phyloP scores from a whole-genome alignment of 1,139 yeast species.

The Hanseniaspora gamundiae region DNA sequence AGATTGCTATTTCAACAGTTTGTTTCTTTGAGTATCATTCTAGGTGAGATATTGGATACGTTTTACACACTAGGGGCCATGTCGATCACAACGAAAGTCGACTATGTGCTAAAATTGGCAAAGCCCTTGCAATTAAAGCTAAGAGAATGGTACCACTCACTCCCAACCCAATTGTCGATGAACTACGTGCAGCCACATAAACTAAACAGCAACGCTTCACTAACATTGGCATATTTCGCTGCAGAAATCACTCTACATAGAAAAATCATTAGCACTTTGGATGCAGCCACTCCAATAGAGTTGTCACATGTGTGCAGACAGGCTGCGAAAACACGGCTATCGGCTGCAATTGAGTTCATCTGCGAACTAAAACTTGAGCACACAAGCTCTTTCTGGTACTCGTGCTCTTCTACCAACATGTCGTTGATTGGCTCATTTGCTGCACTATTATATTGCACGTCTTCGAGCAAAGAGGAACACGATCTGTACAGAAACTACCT shows the following conservation, averaged over 20 bases:
- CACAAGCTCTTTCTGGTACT: slow-evolving; percentile 80
- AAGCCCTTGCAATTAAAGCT: slow-evolving; percentile 75
- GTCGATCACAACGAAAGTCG: slow-evolving; percentile 42
- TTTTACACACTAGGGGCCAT: slow-evolving; percentile 63
- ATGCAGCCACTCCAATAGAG: slow-evolving; percentile 42
- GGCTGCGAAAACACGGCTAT: slow-evolving; percentile 70
- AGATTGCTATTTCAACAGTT: slow-evolving; percentile 56
- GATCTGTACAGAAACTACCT: slow-evolving; percentile 53
- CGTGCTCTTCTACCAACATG: slow-evolving; percentile 64
- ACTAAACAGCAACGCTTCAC: slow-evolving; percentile 56
- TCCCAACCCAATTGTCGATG: slow-evolving; percentile 65
- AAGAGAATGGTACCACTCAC: slow-evolving; percentile 73
- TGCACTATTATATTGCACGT: slow-evolving; percentile 55
- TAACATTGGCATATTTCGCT: slow-evolving; percentile 77
- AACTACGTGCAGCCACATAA: slow-evolving; percentile 46
- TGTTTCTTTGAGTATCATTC: slow-evolving; percentile 54
- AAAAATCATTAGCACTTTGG: slow-evolving; percentile 53
- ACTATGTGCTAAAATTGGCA: slow-evolving; percentile 57
- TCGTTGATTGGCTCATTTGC: slow-evolving; percentile 82
- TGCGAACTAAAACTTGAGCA: slow-evolving; percentile 68
- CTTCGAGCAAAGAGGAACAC: slow-evolving; percentile 49
- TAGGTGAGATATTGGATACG: slow-evolving; percentile 58
- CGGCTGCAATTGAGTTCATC: slow-evolving; percentile 75
- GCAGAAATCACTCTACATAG: slow-evolving; percentile 78
- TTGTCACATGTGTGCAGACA: slow-evolving; percentile 63